Base-by-base conservation (phyloP, 2,329 filamentous ascomycete species). In the Cladophialophora bantiana region DNA sequence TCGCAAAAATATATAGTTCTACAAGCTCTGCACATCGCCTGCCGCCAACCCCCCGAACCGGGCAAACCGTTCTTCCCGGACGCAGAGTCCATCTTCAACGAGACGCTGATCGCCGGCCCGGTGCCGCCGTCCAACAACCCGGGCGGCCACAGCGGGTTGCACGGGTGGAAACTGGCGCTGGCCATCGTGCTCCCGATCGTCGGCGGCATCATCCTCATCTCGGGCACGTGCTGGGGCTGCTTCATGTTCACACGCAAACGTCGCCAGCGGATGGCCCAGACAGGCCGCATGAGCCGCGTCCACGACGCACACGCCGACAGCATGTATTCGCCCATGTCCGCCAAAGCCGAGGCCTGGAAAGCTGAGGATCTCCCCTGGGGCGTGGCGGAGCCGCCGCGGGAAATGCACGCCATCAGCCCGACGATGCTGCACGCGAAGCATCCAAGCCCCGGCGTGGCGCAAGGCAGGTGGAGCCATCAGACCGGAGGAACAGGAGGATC, bases 11-110 rank as follows among this genome's bases (percentile, higher is more conserved):
- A n/a, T 31, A 38, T 31, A 83, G 81, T 82, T 70, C 71, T 83
- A 40, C 80, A 83, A 75, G 75, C 80, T 20, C 73, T 82, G 48
- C 79, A 81, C 31, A 80, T 82, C 66, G 79, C 80, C 61, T 83
- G 81, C 69, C 77, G 80, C 59, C 80, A 79, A 68, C 74, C 73
- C 48, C 78, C 79, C 1, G 67, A 72, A 13, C 66, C 73, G 1
- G 78, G 77, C n/a, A 62, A 70, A 6, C 52, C 76, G 18, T 83
- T 83, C 69, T 74, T 77, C 54, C 78, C 82, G 62, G 72, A 75
- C 38, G 76, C 80, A 12, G 70, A 74, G 4, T 71, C 77, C 42
- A 82, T 83, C 56, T 83, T 83, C 73, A 78, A 75, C 52, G 70
- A 77, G 54, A 75, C 76, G 9, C 70, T 77, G 6, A 67, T 69